These are phyloP conservation scores for Mixia osmundae DNA, from an alignment of 1,284 basidiomycete genomes.

Conservation along the genomic window DNA sequence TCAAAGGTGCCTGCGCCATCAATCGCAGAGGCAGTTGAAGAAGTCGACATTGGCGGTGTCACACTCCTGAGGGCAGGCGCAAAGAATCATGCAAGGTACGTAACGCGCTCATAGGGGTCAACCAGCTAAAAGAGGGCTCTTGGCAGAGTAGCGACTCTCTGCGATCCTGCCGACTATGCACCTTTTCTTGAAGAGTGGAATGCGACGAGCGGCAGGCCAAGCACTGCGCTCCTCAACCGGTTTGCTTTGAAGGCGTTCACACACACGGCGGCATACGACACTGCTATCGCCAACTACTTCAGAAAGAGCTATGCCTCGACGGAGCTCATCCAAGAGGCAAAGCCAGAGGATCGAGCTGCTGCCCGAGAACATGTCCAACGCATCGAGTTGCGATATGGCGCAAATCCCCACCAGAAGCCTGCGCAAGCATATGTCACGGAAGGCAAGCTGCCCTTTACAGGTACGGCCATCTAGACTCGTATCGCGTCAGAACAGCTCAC, in stretches of 20 bases:
- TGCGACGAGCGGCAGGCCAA: slow-evolving; percentile 39
- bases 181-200: slow-evolving; percentile 57
- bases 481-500: background rate
- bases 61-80: slow-evolving; percentile 93
- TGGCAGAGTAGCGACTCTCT: slow-evolving; percentile 60
- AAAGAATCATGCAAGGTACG: slow-evolving; percentile 61
- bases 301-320: slow-evolving; percentile 77
- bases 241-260: slow-evolving; percentile 95
- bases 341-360: slow-evolving; percentile 37
- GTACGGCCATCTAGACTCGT: slow-evolving; percentile 26
- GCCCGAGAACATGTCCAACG: slow-evolving; percentile 43
- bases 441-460: slow-evolving; percentile 81
- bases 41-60: slow-evolving; percentile 97
- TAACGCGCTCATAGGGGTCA: background rate
- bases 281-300: slow-evolving; percentile 90
- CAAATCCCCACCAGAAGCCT: slow-evolving; percentile 96
- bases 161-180: slow-evolving; percentile 79
- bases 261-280: slow-evolving; percentile 83
- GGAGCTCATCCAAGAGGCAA: slow-evolving; percentile 29
- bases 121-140: background rate
- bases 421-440: slow-evolving; percentile 85
- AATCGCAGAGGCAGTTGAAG: slow-evolving; percentile 78
- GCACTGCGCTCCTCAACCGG: slow-evolving; percentile 43
- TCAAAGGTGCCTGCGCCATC: slow-evolving; percentile 59
- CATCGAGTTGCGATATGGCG: slow-evolving; percentile 75